These are phyloP conservation scores for Emiliania huxleyi DNA, from an alignment of 78 protist species.

Conservation along the genomic window DNA sequence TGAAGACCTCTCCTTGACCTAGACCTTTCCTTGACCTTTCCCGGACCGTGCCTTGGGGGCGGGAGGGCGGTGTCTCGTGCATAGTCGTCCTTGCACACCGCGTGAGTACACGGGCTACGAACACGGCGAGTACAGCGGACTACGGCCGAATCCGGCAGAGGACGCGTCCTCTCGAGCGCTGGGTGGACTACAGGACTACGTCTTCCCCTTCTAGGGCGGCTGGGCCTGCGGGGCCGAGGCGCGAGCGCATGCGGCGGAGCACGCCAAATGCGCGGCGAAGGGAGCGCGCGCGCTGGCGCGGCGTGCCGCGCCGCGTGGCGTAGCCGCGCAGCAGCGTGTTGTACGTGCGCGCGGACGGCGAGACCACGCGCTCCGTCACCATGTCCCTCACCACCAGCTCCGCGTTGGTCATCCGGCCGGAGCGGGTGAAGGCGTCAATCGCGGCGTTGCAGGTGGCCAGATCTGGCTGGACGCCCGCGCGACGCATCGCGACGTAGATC, in stretches of 20 bases:
- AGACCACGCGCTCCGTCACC: neutral
- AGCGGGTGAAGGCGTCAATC: neutral
- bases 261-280: neutral
- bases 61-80: too few relatives aligned
- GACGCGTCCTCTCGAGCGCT: too few relatives aligned
- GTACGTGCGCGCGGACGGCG: neutral
- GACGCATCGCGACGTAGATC: neutral
- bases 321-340: neutral
- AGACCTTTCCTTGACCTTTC: too few relatives aligned
- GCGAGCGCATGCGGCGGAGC: neutral
- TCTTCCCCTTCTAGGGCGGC: too few relatives aligned
- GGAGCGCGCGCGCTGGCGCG: neutral
- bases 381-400: neutral
- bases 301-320: neutral
- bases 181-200: too few relatives aligned
- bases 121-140: too few relatives aligned
- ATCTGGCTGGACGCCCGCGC: neutral
- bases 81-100: too few relatives aligned
- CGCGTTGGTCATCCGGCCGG: neutral
- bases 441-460: neutral
- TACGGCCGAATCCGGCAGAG: too few relatives aligned
- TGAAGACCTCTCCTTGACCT: too few relatives aligned
- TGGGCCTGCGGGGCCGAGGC: neutral
- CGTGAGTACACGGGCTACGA: too few relatives aligned
- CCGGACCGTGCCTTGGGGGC: too few relatives aligned